These are phyloP conservation scores for Pythium utonaiense DNA, from an alignment of 352 stramenopile genomes.

Conservation along the genomic window DNA sequence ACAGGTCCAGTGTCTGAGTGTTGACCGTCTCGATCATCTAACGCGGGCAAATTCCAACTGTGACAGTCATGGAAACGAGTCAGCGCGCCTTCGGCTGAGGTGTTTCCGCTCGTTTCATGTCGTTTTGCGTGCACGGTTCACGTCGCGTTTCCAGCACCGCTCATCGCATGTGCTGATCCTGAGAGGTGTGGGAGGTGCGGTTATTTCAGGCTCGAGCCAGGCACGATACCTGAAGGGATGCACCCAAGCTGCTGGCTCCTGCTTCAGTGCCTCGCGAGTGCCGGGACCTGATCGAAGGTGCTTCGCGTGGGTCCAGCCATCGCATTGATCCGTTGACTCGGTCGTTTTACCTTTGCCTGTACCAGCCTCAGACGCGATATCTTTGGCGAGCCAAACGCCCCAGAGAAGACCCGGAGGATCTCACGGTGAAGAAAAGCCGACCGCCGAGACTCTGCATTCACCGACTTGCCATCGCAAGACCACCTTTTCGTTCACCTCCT, in stretches of 20 bases:
- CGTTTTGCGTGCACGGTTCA: conserved; percentile 1
- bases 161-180: conserved; percentile 2
- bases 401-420: neutral
- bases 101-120: conserved; percentile 9
- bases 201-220: neutral
- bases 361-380: conserved; percentile 11
- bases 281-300: neutral
- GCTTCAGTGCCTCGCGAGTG: neutral
- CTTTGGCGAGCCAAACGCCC: conserved; percentile 14
- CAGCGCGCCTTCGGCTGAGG: neutral
- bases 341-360: conserved; percentile 10
- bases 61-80: neutral
- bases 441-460: conserved; percentile 5
- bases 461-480: conserved; percentile 11
- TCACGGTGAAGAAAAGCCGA: neutral
- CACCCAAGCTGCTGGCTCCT: neutral
- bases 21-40: neutral
- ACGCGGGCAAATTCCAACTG: neutral
- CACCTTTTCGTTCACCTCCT: neutral
- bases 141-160: neutral
- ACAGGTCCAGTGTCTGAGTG: too few species aligned
- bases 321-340: neutral
- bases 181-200: neutral
- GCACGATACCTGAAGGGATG: neutral
- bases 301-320: neutral